phyloP scores from a whole-genome alignment of 2,329 filamentous ascomycete genomes.

The Penicillium olsonii region DNA sequence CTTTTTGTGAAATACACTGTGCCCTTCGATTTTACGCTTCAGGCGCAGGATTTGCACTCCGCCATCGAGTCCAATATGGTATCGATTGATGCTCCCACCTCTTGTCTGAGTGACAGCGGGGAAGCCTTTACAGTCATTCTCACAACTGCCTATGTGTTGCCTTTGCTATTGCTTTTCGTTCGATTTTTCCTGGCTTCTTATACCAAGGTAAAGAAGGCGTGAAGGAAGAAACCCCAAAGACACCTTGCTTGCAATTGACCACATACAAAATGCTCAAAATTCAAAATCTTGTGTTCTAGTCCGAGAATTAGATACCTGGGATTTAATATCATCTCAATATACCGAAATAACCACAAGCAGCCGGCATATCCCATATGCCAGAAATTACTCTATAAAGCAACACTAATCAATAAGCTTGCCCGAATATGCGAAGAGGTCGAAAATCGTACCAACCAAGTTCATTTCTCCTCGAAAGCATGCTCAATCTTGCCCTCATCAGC shows the following conservation, averaged over 20 bases:
- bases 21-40: background rate
- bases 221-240: background rate
- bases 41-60: background rate
- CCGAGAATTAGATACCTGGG: too few relatives aligned
- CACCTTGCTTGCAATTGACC: too few relatives aligned
- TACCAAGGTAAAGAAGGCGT: background rate
- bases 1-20: constrained; percentile 12
- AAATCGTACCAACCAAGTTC: background rate
- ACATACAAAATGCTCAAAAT: too few relatives aligned
- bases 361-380: too few relatives aligned
- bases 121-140: constrained; percentile 60
- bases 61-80: background rate
- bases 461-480: background rate
- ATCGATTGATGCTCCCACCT: background rate
- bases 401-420: too few relatives aligned
- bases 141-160: constrained; percentile 67
- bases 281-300: too few relatives aligned
- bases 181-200: constrained; percentile 84
- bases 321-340: too few relatives aligned
- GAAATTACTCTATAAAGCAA: too few relatives aligned
- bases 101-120: constrained; percentile 15
- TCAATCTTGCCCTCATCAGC: constrained; percentile 26
- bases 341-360: too few relatives aligned
- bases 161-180: constrained; percentile 75
- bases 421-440: too few relatives aligned